These are phyloP conservation scores for Tilletia horrida DNA, from an alignment of 1,284 basidiomycete species.

Conservation along the genomic window DNA sequence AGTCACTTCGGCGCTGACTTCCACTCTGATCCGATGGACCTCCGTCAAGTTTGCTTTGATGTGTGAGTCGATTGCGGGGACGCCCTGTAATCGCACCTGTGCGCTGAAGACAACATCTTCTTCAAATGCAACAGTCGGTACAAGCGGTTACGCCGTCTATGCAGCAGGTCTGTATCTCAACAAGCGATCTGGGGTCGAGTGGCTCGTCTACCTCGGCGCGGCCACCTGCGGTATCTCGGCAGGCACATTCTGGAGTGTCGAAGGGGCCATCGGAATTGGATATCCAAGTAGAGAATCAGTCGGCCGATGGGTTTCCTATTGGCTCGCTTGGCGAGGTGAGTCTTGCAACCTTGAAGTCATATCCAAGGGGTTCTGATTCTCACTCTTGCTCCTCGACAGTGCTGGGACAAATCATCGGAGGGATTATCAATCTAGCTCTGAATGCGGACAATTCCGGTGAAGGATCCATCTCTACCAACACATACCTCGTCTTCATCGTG, in stretches of 20 bases:
- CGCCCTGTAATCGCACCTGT: no score
- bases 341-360: background rate
- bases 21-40: slow-evolving; percentile 40
- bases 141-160: slow-evolving; percentile 52
- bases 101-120: no score
- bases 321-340: slow-evolving; percentile 47
- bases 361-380: background rate
- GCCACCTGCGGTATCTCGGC: slow-evolving; percentile 54
- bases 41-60: slow-evolving; percentile 47
- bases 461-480: slow-evolving; percentile 52
- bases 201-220: slow-evolving; percentile 56
- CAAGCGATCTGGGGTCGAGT: slow-evolving; percentile 36
- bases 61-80: background rate
- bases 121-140: slow-evolving; percentile 33
- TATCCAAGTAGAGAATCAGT: slow-evolving; percentile 52
- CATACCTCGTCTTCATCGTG: slow-evolving; percentile 56
- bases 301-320: slow-evolving; percentile 53
- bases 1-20: slow-evolving; percentile 43
- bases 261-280: slow-evolving; percentile 45
- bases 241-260: slow-evolving; percentile 53
- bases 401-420: slow-evolving; percentile 51
- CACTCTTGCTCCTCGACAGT: slow-evolving; percentile 20
- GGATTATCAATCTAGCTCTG: slow-evolving; percentile 55
- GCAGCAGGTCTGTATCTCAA: slow-evolving; percentile 52
- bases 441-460: slow-evolving; percentile 45